Evolutionary conservation across 805 yeast genomes (phyloP).

Genomic region (Lipomyces sp.): DNA sequence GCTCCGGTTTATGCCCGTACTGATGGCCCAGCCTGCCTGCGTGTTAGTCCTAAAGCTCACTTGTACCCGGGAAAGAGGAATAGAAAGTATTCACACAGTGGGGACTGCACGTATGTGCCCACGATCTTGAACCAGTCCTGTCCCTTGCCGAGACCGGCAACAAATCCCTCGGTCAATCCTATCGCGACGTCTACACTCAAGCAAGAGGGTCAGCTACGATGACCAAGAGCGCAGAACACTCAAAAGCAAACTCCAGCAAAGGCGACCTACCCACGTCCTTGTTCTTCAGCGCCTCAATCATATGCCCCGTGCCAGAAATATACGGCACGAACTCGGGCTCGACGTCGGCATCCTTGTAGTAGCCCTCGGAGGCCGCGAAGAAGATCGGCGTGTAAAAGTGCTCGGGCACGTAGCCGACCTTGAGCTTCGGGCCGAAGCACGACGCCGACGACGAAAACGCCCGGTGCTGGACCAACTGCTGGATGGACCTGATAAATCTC

Average conservation of each 20-base stretch:
- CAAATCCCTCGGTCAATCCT: slow-evolving; percentile 89
- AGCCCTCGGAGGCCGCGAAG: slow-evolving; percentile 62
- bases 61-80: neutral
- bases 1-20: slow-evolving; percentile 63
- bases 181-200: slow-evolving; percentile 70
- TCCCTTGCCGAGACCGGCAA: slow-evolving; percentile 76
- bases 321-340: slow-evolving; percentile 61
- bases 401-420: slow-evolving; percentile 83
- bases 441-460: no score
- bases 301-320: slow-evolving; percentile 84
- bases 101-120: slow-evolving; percentile 82
- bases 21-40: slow-evolving; percentile 65
- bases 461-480: no score
- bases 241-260: no score
- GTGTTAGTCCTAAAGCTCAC: neutral
- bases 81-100: slow-evolving; percentile 49
- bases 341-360: slow-evolving; percentile 48
- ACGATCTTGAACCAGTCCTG: slow-evolving; percentile 59
- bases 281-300: slow-evolving; percentile 66
- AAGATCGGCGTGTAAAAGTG: slow-evolving; percentile 86
- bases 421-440: no score
- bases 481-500: no score
- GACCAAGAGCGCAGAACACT: neutral
- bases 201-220: no score
- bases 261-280: slow-evolving; percentile 50